phyloP scores from a whole-genome alignment of 140 eudicot species.

The Ambrosia hybrid region DNA sequence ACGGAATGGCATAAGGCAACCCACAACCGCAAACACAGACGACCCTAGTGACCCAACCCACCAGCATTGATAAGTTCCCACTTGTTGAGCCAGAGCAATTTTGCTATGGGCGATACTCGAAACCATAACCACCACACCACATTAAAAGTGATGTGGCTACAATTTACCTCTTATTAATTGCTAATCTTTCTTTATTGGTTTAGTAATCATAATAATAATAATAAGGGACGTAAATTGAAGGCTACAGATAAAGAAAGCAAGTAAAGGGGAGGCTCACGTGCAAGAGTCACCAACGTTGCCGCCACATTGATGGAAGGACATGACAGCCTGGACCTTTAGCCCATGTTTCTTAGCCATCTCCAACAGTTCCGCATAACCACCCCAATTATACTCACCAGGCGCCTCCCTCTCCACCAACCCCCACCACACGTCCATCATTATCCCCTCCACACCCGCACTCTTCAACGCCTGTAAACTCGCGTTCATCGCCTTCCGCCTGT shows the following conservation, averaged over 20 bases:
- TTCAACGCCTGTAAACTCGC: conserved; percentile 80
- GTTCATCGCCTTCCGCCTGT: conserved; percentile 73
- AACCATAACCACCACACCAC: no score
- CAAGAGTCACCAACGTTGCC: conserved; percentile 99
- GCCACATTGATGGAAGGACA: conserved; percentile 66
- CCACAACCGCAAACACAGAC: no score
- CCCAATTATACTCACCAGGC: conserved; percentile 90
- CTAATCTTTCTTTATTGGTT: no score
- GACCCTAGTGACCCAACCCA: conserved; percentile 36
- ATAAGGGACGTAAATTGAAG: no score
- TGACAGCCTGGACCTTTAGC: conserved; percentile 86
- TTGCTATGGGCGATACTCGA: no score
- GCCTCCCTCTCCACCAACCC: conserved; percentile 76
- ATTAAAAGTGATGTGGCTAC: no score
- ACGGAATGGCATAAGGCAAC: no score
- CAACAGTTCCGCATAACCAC: conserved; percentile 75
- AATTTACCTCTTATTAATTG: no score
- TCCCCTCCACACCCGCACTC: conserved; percentile 85
- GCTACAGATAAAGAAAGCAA: no score
- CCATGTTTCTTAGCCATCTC: conserved; percentile 88
- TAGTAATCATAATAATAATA: no score
- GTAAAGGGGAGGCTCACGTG: conserved; percentile 52
- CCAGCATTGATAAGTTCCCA: conserved; percentile 27
- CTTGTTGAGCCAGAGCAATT: no score
- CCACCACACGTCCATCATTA: conserved; percentile 97